Percentiles rank a stretch among this genome's conserved stretches.
These are phyloP conservation scores for Ustilago tritici DNA, from an alignment of 1,284 basidiomycete species.

Conservation along the genomic window DNA sequence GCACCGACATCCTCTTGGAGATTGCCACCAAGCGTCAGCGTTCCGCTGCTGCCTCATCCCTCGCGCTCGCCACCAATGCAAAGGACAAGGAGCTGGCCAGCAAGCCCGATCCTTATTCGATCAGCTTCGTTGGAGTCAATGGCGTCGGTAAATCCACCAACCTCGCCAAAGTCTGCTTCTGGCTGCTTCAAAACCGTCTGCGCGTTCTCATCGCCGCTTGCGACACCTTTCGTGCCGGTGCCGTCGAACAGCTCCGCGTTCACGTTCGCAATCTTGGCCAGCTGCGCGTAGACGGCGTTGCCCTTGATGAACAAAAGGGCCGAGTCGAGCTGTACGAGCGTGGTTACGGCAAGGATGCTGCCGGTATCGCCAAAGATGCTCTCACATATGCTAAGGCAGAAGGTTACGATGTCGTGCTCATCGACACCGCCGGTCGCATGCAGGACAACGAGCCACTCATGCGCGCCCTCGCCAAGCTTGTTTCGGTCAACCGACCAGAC, in stretches of 20 bases:
- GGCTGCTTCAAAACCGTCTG: conserved; percentile 94
- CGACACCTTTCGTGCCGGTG: conserved; percentile 97
- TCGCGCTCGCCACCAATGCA: conserved; percentile 67
- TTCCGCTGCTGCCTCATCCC: conserved; percentile 45
- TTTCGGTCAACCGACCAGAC: conserved; percentile 67
- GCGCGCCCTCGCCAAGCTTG: conserved; percentile 67
- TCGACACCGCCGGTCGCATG: conserved; percentile 69
- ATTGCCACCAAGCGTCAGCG: conserved; percentile 72
- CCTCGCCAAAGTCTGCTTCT: conserved; percentile 97
- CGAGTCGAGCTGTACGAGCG: conserved; percentile 93
- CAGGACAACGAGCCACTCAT: conserved; percentile 70
- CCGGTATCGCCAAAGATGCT: conserved; percentile 95
- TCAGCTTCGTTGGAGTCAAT: conserved; percentile 99
- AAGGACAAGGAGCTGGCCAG: conserved; percentile 70
- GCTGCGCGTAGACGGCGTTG: conserved; percentile 72
- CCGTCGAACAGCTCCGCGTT: conserved; percentile 95
- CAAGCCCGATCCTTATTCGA: conserved; percentile 83
- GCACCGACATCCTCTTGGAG: conserved; percentile 88
- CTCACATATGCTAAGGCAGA: conserved; percentile 72
- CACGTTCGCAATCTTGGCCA: conserved; percentile 94
- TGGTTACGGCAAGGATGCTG: conserved; percentile 98
- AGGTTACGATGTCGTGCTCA: conserved; percentile 67
- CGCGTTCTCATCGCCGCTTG: conserved; percentile 97
- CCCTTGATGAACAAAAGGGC: conserved; percentile 73
- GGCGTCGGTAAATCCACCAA: conserved; percentile 99